Conservation (phyloP, 2,329 filamentous ascomycete species). For the Aspergillus cejpii region DNA sequence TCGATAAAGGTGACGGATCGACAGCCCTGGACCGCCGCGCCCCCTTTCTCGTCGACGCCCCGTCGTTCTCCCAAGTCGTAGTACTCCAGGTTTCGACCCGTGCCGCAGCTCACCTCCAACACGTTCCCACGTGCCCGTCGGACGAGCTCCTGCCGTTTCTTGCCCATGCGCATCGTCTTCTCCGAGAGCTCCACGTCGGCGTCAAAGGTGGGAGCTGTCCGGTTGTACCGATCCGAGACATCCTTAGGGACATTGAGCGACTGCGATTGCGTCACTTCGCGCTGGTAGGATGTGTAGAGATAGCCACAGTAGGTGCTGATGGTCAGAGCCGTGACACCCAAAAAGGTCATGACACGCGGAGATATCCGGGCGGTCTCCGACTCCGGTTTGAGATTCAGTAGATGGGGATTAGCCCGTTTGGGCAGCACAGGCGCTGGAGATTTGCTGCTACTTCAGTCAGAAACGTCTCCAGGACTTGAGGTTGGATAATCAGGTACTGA, state of each 20-base stretch:
- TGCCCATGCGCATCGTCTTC: constrained; percentile 37
- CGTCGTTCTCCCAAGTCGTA: constrained; percentile 39
- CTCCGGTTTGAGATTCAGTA: constrained; percentile 18
- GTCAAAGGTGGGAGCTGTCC: constrained; percentile 41
- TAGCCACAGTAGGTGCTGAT: constrained; percentile 42
- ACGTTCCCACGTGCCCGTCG: constrained; percentile 41
- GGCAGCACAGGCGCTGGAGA: constrained; percentile 13
- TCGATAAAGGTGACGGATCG: constrained; percentile 45
- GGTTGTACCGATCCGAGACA: constrained; percentile 44
- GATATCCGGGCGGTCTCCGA: constrained; percentile 19
- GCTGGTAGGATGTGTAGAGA: constrained; percentile 39
- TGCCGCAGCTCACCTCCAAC: constrained; percentile 47
- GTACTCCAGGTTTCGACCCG: constrained; percentile 44
- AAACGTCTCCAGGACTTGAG: neutral
- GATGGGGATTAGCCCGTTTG: constrained; percentile 22
- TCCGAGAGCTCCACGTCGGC: constrained; percentile 43
- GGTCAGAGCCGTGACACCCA: constrained; percentile 35
- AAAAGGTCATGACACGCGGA: constrained; percentile 32
- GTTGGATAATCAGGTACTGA: too few species aligned
- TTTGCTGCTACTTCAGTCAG: constrained; percentile 10
- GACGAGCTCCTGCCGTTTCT: constrained; percentile 39
- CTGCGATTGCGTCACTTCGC: constrained; percentile 29
- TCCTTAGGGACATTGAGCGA: constrained; percentile 34
- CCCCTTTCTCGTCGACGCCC: constrained; percentile 28
- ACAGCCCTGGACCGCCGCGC: constrained; percentile 29